phyloP scores from a whole-genome alignment of 2,329 filamentous ascomycete species.

The Ilyonectria destructans region DNA sequence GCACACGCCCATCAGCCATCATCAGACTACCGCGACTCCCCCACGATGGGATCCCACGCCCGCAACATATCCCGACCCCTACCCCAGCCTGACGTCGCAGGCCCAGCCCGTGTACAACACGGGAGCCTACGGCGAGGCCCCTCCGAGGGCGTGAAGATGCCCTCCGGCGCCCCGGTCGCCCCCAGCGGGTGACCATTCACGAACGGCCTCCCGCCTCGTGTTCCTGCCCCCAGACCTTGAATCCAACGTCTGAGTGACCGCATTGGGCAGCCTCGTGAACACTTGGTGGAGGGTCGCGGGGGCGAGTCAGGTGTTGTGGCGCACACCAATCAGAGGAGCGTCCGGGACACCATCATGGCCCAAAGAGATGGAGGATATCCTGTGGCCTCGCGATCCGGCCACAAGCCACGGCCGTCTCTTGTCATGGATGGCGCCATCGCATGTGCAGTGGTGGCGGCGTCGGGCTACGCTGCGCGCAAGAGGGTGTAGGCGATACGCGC shows the following conservation, averaged over 20 bases:
- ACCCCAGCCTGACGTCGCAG: constrained; percentile 57
- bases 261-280: constrained; percentile 55
- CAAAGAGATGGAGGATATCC: constrained; percentile 3
- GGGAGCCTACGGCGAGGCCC: constrained; percentile 60
- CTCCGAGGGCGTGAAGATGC: constrained; percentile 58
- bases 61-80: constrained; percentile 57
- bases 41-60: constrained; percentile 61
- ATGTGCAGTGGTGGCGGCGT: constrained; percentile 41
- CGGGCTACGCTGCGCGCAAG: constrained; percentile 10
- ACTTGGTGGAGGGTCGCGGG: constrained; percentile 48
- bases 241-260: constrained; percentile 39
- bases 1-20: constrained; percentile 59
- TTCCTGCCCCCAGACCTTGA: constrained; percentile 36
- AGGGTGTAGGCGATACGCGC: constrained; percentile 33
- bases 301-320: constrained; percentile 58
- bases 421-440: constrained; percentile 44
- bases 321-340: constrained; percentile 55
- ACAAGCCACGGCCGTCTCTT: constrained; percentile 32
- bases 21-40: constrained; percentile 56
- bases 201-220: constrained; percentile 40
- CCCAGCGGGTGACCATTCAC: constrained; percentile 43
- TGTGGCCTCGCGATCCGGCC: constrained; percentile 30
- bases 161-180: constrained; percentile 34
- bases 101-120: constrained; percentile 60
- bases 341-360: constrained; percentile 43